Conservation (phyloP, 2,329 filamentous ascomycete species). For the Aspergillus fumigatiaffinis region DNA sequence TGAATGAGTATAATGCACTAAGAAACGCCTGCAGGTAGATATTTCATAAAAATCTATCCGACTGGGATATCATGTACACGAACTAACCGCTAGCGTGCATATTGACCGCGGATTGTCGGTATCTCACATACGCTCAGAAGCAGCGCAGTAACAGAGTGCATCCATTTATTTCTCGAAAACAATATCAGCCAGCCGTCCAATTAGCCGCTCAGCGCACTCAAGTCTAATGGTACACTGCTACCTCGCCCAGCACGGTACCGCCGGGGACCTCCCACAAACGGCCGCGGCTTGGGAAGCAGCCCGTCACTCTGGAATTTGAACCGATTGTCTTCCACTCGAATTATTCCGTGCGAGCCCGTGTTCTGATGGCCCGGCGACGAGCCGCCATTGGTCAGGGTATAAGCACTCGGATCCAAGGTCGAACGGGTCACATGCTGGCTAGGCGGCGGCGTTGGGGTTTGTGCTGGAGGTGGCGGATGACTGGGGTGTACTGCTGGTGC, state of each 20-base stretch:
- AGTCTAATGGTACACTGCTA: slow-evolving; percentile 87
- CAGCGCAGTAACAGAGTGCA: neutral
- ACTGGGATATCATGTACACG: neutral
- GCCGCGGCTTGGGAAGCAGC: slow-evolving; percentile 77
- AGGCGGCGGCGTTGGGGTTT: slow-evolving; percentile 31
- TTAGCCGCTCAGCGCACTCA: slow-evolving; percentile 47
- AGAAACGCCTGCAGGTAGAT: neutral
- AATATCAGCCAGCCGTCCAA: neutral
- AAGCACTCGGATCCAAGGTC: slow-evolving; percentile 71
- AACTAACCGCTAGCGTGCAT: neutral
- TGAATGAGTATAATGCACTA: neutral
- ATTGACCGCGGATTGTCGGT: neutral
- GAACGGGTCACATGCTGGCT: slow-evolving; percentile 51
- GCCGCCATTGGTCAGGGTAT: slow-evolving; percentile 66
- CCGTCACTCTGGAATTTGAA: slow-evolving; percentile 86
- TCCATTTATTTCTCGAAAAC: neutral
- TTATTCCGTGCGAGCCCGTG: slow-evolving; percentile 25
- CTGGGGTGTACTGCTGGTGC: slow-evolving; percentile 36
- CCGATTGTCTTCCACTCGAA: slow-evolving; percentile 69
- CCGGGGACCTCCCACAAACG: slow-evolving; percentile 69
- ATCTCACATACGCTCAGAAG: neutral
- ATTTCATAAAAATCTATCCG: neutral
- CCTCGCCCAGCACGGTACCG: slow-evolving; percentile 86
- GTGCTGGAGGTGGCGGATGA: slow-evolving; percentile 41
- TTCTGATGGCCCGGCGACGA: slow-evolving; percentile 24